These are phyloP conservation scores for Fusarium compactum DNA, from an alignment of 2,329 filamentous ascomycete genomes.

Conservation along the genomic window DNA sequence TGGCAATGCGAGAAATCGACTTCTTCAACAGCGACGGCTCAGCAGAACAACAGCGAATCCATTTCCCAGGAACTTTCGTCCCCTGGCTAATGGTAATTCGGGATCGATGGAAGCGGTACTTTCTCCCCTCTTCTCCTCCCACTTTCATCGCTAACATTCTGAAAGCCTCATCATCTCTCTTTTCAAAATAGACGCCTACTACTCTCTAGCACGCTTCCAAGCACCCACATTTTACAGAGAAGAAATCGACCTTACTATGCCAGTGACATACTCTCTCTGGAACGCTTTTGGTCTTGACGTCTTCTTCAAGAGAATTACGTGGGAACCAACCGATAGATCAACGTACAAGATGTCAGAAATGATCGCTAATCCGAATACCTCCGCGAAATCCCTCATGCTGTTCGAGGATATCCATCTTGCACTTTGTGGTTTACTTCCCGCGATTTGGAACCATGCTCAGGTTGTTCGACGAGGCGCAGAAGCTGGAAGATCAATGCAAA, in stretches of 20 bases:
- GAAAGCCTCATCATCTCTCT: conserved; percentile 51
- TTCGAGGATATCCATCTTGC: conserved; percentile 53
- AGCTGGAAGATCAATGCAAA: conserved; percentile 3
- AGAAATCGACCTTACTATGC: conserved; percentile 54
- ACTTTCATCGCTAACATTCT: not conserved
- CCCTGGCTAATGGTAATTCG: conserved; percentile 51
- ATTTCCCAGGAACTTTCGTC: conserved; percentile 54
- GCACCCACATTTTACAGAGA: conserved; percentile 51
- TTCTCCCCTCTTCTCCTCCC: not conserved
- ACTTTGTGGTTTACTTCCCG: conserved; percentile 47
- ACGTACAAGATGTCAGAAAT: conserved; percentile 50
- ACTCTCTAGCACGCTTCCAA: conserved; percentile 50
- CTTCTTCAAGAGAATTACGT: conserved; percentile 51
- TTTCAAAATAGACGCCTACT: conserved; percentile 56
- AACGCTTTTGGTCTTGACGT: conserved; percentile 54
- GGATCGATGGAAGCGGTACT: conserved; percentile 54
- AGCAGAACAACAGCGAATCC: conserved; percentile 51
- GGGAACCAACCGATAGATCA: conserved; percentile 50
- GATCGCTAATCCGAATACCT: conserved; percentile 45
- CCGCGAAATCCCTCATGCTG: conserved; percentile 45
- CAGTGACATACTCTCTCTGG: conserved; percentile 52
- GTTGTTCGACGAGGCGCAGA: conserved; percentile 42
- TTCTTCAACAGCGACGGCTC: conserved; percentile 54
- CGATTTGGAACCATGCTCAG: conserved; percentile 50
- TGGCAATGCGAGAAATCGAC: conserved; percentile 51